phyloP scores from a whole-genome alignment of 208 protist species.

The Borovskyia barvae region DNA sequence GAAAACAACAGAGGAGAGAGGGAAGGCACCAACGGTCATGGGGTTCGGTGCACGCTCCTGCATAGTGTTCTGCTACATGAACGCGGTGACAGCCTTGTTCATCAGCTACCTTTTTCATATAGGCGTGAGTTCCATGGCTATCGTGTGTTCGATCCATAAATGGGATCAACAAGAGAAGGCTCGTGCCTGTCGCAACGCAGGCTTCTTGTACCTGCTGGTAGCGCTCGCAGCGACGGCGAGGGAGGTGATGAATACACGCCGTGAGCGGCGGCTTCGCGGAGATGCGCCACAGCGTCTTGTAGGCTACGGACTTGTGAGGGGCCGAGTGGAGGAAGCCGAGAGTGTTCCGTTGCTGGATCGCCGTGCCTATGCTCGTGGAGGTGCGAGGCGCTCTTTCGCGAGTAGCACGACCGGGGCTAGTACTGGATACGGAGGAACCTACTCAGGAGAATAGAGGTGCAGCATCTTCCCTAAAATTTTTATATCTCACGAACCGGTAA shows the following conservation, averaged over 20 bases:
- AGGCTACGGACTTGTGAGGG: constrained; percentile 5
- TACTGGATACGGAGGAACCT: neutral
- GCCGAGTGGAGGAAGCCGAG: neutral
- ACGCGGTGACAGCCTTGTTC: constrained; percentile 63
- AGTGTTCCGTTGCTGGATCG: constrained; percentile 16
- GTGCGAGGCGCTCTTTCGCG: neutral
- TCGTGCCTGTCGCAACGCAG: constrained; percentile 54
- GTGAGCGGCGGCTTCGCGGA: constrained; percentile 13
- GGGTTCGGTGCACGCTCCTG: constrained; percentile 49
- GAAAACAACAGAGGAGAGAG: no score
- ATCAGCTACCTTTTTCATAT: constrained; percentile 74
- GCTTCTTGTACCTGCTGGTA: constrained; percentile 64
- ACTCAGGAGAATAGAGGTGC: neutral
- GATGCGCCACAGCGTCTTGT: constrained; percentile 7
- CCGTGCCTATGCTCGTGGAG: neutral
- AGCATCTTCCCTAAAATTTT: no score
- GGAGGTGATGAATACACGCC: constrained; percentile 8
- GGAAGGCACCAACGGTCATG: no score
- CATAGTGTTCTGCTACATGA: constrained; percentile 79
- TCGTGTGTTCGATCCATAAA: constrained; percentile 38
- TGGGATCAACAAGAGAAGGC: constrained; percentile 73
- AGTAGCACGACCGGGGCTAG: neutral
- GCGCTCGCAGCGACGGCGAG: constrained; percentile 40
- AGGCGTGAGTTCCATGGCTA: constrained; percentile 63
- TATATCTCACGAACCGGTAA: no score